phyloP scores from a whole-genome alignment of 2,329 filamentous ascomycete species.

The Sporothrix mexicana region DNA sequence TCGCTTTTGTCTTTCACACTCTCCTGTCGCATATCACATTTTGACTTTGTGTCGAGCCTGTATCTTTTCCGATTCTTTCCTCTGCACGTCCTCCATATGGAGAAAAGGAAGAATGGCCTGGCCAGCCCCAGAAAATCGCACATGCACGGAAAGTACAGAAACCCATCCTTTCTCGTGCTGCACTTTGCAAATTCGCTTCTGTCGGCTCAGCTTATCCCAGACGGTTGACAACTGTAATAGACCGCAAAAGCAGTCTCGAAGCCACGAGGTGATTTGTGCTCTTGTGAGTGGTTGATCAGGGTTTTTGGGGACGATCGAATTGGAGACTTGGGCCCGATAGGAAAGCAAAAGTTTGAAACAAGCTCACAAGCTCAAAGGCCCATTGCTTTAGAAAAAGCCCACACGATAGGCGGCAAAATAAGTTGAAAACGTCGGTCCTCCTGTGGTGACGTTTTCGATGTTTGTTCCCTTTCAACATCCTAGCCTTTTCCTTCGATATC shows the following conservation, averaged over 20 bases:
- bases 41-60: neutral
- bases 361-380: neutral
- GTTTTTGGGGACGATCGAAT: neutral
- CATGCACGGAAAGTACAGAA: neutral
- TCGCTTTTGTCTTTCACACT: slow-evolving; percentile 5
- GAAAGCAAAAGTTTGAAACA: no score
- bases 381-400: neutral
- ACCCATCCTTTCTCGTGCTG: neutral
- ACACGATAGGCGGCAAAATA: neutral
- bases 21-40: slow-evolving; percentile 27
- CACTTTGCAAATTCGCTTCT: neutral
- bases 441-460: neutral
- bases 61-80: slow-evolving; percentile 15
- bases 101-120: neutral
- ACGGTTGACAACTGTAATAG: neutral
- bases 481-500: neutral
- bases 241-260: neutral
- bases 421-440: neutral
- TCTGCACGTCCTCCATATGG: neutral
- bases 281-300: slow-evolving; percentile 17
- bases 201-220: slow-evolving; percentile 20
- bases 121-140: no score
- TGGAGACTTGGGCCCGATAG: neutral
- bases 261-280: slow-evolving; percentile 17
- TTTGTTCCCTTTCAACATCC: neutral